A percentile compares a stretch with the other conserved stretches of the same genome.
These are phyloP conservation scores for Aspergillus baeticus DNA, from an alignment of 495 filamentous ascomycete species.

Conservation along the genomic window DNA sequence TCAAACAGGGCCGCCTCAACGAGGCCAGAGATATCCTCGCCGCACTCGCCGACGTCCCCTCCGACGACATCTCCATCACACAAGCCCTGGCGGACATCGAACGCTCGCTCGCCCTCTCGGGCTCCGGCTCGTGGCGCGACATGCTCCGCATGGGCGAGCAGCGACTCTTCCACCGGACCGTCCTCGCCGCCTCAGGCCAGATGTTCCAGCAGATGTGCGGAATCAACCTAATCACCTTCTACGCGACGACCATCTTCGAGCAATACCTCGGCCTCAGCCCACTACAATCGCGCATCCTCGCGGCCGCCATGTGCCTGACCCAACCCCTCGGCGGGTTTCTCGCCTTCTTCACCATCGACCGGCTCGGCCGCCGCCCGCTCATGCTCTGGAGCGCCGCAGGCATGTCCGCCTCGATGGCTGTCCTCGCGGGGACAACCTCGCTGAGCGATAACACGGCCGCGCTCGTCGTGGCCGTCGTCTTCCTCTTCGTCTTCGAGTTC, in stretches of 20 bases:
- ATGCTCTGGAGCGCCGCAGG: slow-evolving; percentile 55
- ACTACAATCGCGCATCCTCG: slow-evolving; percentile 77
- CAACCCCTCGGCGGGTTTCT: slow-evolving; percentile 71
- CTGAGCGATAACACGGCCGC: slow-evolving; percentile 31
- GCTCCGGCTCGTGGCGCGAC: slow-evolving; percentile 27
- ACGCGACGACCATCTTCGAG: slow-evolving; percentile 59
- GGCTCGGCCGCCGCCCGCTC: slow-evolving; percentile 65
- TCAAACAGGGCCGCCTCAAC: background rate
- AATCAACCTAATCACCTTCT: slow-evolving; percentile 61
- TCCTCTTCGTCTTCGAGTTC: slow-evolving; percentile 41
- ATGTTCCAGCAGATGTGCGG: slow-evolving; percentile 52
- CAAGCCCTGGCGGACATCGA: slow-evolving; percentile 15
- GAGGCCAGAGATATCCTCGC: background rate
- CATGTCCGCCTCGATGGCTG: slow-evolving; percentile 62
- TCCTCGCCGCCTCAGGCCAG: slow-evolving; percentile 30
- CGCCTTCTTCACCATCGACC: slow-evolving; percentile 76
- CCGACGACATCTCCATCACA: background rate
- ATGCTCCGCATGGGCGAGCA: slow-evolving; percentile 34
- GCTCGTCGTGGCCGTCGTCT: slow-evolving; percentile 39
- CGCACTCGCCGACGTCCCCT: background rate
- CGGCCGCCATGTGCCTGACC: slow-evolving; percentile 73
- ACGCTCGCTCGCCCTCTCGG: slow-evolving; percentile 35
- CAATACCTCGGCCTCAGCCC: slow-evolving; percentile 59
- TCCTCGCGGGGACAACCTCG: slow-evolving; percentile 47
- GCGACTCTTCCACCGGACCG: slow-evolving; percentile 32